Conservation (phyloP, 148 eudicot species). For the Dysphania ambrosioides region DNA sequence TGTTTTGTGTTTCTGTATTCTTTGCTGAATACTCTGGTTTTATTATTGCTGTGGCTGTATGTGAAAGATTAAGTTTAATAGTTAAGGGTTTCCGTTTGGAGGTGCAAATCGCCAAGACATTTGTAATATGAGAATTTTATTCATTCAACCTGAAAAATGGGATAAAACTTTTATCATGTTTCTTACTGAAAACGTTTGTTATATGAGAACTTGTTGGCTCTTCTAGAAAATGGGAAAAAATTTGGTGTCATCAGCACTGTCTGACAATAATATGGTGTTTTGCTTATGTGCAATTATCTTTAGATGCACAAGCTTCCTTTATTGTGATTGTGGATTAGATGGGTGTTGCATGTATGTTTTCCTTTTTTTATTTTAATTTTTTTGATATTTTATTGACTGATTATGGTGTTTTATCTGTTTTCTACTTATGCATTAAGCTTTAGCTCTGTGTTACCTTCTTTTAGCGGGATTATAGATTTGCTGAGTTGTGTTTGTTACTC, state of each 20-base stretch:
- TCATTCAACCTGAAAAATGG: no score
- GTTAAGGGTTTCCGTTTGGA: not conserved
- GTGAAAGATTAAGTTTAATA: not conserved
- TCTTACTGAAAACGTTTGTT: no score
- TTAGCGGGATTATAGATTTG: not conserved
- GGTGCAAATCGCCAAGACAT: not conserved
- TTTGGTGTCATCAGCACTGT: not conserved
- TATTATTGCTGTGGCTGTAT: not conserved
- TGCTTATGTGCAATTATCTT: no score
- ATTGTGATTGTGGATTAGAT: not conserved
- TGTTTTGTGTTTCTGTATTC: not conserved
- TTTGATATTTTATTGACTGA: not conserved
- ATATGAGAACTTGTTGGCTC: no score
- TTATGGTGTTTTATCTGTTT: no score
- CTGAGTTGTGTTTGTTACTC: not conserved
- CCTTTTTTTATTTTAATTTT: not conserved
- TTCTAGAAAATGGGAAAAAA: no score
- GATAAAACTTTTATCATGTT: no score
- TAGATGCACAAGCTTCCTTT: not conserved
- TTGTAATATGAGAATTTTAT: not conserved
- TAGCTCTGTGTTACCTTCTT: not conserved
- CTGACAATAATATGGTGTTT: not conserved
- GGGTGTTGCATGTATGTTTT: not conserved
- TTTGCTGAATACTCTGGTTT: constrained; percentile 5
- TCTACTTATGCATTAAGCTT: not conserved